These are phyloP conservation scores for Juncus inflexus DNA, from an alignment of 176 grass and related monocot species.

Conservation along the genomic window DNA sequence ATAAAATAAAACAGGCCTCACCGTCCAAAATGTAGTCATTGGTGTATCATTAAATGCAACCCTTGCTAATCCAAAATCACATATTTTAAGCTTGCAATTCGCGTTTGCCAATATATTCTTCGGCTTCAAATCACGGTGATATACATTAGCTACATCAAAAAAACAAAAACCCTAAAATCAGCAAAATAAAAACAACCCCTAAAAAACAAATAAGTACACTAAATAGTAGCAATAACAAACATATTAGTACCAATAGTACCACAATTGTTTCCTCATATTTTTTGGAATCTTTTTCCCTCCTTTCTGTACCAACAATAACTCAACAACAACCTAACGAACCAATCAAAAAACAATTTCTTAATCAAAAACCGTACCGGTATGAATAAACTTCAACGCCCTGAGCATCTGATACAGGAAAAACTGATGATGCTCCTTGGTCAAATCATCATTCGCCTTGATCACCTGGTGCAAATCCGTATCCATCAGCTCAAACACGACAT, in stretches of 20 bases:
- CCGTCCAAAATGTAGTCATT: slow-evolving; percentile 94
- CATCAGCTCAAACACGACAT: slow-evolving; percentile 93
- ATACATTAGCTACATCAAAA: slow-evolving; percentile 77
- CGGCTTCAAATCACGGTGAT: slow-evolving; percentile 96
- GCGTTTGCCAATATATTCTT: slow-evolving; percentile 99
- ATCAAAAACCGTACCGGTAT: slow-evolving; percentile 51
- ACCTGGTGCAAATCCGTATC: slow-evolving; percentile 96
- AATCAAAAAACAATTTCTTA: not conserved
- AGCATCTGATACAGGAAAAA: slow-evolving; percentile 99
- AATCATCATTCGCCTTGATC: slow-evolving; percentile 93
- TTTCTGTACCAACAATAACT: slow-evolving; percentile 18
- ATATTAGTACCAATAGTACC: not conserved
- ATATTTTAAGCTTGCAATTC: slow-evolving; percentile 98
- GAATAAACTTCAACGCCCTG: slow-evolving; percentile 86
- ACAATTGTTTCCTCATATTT: not conserved
- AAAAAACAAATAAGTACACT: not conserved
- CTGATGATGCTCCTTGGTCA: slow-evolving; percentile 88
- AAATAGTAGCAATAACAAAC: not conserved
- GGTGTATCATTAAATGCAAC: slow-evolving; percentile 85
- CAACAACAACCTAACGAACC: not conserved
- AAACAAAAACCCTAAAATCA: slow-evolving; percentile 9
- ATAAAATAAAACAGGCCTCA: slow-evolving; percentile 35
- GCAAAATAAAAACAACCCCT: not conserved
- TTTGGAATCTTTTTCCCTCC: too few species aligned
- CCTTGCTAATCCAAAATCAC: slow-evolving; percentile 97